Percentiles rank a stretch among this genome's conserved stretches.
These are phyloP conservation scores for Penicillium griseofulvum DNA, from an alignment of 2,329 filamentous ascomycete genomes.

Conservation along the genomic window DNA sequence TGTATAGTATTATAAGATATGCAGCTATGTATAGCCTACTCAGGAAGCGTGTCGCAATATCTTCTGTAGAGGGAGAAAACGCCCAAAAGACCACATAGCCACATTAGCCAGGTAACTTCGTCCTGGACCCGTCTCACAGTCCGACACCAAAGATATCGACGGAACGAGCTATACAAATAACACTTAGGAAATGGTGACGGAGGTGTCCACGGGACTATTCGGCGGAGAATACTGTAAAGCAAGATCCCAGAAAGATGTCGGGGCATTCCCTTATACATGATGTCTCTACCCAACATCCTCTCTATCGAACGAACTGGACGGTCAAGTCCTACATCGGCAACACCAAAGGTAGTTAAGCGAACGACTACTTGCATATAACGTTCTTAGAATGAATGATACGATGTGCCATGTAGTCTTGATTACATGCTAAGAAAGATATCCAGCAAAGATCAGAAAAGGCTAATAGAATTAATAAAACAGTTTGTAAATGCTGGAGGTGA, in stretches of 20 bases:
- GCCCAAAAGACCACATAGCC: not conserved
- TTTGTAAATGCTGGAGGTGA: not conserved
- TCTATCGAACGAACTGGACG: not conserved
- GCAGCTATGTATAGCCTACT: too few relatives aligned
- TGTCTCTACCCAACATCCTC: not conserved
- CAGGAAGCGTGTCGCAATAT: not conserved
- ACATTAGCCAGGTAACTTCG: not conserved
- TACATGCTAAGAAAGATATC: not conserved
- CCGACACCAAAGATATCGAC: not conserved
- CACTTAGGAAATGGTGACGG: not conserved
- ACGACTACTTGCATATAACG: not conserved
- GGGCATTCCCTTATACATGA: not conserved
- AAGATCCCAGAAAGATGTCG: not conserved
- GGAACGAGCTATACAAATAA: not conserved
- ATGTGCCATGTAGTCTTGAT: not conserved
- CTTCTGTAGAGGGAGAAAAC: not conserved
- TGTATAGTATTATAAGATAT: not conserved
- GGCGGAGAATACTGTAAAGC: not conserved
- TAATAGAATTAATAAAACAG: too few relatives aligned
- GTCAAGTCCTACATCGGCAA: not conserved
- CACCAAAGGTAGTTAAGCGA: not conserved
- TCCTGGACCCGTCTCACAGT: not conserved
- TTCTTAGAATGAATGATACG: not conserved
- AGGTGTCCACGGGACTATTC: not conserved
- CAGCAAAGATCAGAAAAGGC: not conserved